Evolutionary conservation across 1,139 yeast genomes (phyloP).

Genomic region (Nakaseomyces uthaithaninus): DNA sequence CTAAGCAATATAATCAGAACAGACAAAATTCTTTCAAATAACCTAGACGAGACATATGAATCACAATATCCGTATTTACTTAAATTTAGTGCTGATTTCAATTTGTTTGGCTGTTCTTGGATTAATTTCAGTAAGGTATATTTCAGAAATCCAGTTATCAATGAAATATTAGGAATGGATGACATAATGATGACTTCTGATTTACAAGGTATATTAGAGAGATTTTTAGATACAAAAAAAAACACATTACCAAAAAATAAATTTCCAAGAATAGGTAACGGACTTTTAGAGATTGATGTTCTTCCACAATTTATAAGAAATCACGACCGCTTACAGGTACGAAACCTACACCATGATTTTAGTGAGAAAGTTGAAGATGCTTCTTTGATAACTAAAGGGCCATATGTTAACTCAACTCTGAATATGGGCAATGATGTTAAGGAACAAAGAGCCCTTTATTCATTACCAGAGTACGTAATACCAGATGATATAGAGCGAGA

Average conservation of each 20-base stretch:
- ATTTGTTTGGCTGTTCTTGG: conserved; percentile 81
- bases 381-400: conserved; percentile 9
- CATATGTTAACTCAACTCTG: conserved; percentile 48
- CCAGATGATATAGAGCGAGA: conserved; percentile 16
- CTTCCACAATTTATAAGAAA: conserved; percentile 52
- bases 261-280: conserved; percentile 49
- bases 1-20: conserved; percentile 53
- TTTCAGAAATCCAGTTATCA: conserved; percentile 34
- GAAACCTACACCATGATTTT: conserved; percentile 46
- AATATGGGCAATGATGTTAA: conserved; percentile 56
- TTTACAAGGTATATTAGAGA: conserved; percentile 23
- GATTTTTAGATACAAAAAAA: conserved; percentile 12
- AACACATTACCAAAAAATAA: conserved; percentile 18
- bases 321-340: conserved; percentile 38
- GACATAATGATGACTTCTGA: conserved; percentile 25
- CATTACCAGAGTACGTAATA: conserved; percentile 30
- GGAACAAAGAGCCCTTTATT: conserved; percentile 43
- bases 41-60: conserved; percentile 49
- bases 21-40: conserved; percentile 35
- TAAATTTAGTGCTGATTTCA: conserved; percentile 78
- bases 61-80: conserved; percentile 69
- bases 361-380: conserved; percentile 30
- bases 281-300: conserved; percentile 63
- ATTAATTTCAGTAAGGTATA: conserved; percentile 36
- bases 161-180: conserved; percentile 25